These are phyloP conservation scores for Pseudocercospora crystallina DNA, from an alignment of 2,329 filamentous ascomycete genomes.

Conservation along the genomic window DNA sequence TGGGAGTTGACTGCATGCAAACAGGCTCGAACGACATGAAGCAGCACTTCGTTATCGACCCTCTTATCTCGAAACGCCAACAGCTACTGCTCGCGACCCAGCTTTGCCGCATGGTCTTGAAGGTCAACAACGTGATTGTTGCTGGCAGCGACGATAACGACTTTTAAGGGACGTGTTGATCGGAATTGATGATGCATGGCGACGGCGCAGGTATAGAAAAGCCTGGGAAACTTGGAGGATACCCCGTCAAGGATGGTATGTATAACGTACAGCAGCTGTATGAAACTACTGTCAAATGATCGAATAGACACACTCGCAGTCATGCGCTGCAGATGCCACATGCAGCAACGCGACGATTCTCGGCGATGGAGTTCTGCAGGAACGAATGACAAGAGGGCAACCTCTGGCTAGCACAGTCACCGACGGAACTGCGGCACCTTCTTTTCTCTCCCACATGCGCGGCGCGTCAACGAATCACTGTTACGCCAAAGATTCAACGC, in stretches of 20 bases:
- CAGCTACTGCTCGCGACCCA: constrained; percentile 95
- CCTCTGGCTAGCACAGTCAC: neutral
- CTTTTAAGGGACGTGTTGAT: constrained; percentile 53
- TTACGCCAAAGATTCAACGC: neutral
- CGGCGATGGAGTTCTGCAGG: no score
- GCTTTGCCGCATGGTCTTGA: constrained; percentile 95
- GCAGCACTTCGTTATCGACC: constrained; percentile 96
- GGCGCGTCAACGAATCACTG: neutral
- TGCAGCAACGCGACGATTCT: no score
- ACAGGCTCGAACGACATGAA: constrained; percentile 96
- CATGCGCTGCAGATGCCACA: no score
- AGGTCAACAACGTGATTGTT: constrained; percentile 94
- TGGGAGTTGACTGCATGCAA: constrained; percentile 98
- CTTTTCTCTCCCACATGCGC: constrained; percentile 1
- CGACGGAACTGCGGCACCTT: constrained; percentile 13
- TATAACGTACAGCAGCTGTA: constrained; percentile 20
- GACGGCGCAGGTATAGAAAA: constrained; percentile 11
- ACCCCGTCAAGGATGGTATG: constrained; percentile 18
- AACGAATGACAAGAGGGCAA: no score
- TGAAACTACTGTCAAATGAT: neutral
- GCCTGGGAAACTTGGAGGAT: neutral
- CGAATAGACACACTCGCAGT: no score
- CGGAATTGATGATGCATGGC: constrained; percentile 6
- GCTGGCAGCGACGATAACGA: constrained; percentile 84
- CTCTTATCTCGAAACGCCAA: constrained; percentile 95